These are phyloP conservation scores for Kuraishia piskuri DNA, from an alignment of 805 yeast species.

Conservation along the genomic window DNA sequence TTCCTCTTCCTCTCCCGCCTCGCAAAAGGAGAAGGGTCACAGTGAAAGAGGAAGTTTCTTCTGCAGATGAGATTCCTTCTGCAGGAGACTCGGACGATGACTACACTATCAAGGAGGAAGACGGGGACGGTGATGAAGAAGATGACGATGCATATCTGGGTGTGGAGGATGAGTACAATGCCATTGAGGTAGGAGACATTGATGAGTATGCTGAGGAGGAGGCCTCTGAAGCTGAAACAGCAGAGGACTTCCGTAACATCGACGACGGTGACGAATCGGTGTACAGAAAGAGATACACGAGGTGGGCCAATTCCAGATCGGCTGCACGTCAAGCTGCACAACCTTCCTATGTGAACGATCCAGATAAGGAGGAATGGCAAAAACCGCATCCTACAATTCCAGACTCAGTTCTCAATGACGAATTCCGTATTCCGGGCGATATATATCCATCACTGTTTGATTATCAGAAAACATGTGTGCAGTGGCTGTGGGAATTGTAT, in stretches of 20 bases:
- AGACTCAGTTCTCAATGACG: slow-evolving; percentile 67
- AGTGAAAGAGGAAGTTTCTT: slow-evolving; percentile 8
- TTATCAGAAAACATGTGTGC: slow-evolving; percentile 93
- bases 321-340: slow-evolving; percentile 26
- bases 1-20: not conserved
- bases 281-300: slow-evolving; percentile 50
- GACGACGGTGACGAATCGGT: slow-evolving; percentile 79
- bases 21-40: slow-evolving; percentile 8
- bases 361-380: slow-evolving; percentile 47
- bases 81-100: slow-evolving; percentile 12
- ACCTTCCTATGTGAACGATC: slow-evolving; percentile 18
- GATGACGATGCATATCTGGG: not conserved
- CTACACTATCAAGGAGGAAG: slow-evolving; percentile 11
- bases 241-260: slow-evolving; percentile 30
- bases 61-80: slow-evolving; percentile 13
- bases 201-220: slow-evolving; percentile 2
- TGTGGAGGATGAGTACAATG: not conserved
- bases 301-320: slow-evolving; percentile 53
- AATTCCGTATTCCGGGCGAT: slow-evolving; percentile 81
- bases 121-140: slow-evolving; percentile 7
- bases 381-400: slow-evolving; percentile 70
- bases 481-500: slow-evolving; percentile 95
- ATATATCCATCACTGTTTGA: slow-evolving; percentile 80
- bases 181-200: not conserved
- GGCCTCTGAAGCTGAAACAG: not conserved